Conservation (phyloP, 2,329 filamentous ascomycete species). For the Coleophoma cylindrospora region DNA sequence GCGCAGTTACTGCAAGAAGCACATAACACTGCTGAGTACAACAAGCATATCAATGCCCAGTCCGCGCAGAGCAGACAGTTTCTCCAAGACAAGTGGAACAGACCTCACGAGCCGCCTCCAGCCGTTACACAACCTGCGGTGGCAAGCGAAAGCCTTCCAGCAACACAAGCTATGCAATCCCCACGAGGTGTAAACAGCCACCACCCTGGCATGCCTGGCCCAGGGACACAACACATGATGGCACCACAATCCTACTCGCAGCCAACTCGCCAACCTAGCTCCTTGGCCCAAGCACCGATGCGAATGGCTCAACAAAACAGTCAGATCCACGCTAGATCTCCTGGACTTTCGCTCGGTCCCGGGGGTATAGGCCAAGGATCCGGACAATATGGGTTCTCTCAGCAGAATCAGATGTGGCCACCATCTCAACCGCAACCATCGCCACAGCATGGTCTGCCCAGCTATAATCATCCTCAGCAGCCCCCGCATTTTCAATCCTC, state of each 20-base stretch:
- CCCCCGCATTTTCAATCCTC: conserved; percentile 34
- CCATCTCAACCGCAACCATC: conserved; percentile 57
- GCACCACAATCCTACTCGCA: conserved; percentile 60
- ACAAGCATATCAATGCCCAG: conserved; percentile 76
- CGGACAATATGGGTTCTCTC: conserved; percentile 54
- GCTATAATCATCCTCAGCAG: conserved; percentile 41
- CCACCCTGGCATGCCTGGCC: conserved; percentile 43
- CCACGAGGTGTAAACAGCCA: conserved; percentile 51
- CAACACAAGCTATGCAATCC: conserved; percentile 52
- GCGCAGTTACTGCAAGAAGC: conserved; percentile 82
- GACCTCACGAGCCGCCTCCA: conserved; percentile 74
- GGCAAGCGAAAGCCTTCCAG: conserved; percentile 37
- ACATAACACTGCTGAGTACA: conserved; percentile 85
- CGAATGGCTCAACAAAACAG: conserved; percentile 57
- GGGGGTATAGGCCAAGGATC: conserved; percentile 42
- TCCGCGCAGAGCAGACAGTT: conserved; percentile 76
- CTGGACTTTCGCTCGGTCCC: conserved; percentile 51
- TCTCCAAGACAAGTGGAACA: conserved; percentile 75
- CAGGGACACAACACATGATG: conserved; percentile 36
- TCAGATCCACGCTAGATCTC: conserved; percentile 61
- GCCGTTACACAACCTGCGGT: conserved; percentile 27
- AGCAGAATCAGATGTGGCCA: conserved; percentile 59
- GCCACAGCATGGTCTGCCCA: conserved; percentile 50
- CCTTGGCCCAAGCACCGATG: conserved; percentile 68
- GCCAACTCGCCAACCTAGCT: conserved; percentile 65